Percentiles rank a stretch among this genome's conserved stretches.
phyloP scores from a whole-genome alignment of 805 yeast genomes.

The Blastobotrys robertii region DNA sequence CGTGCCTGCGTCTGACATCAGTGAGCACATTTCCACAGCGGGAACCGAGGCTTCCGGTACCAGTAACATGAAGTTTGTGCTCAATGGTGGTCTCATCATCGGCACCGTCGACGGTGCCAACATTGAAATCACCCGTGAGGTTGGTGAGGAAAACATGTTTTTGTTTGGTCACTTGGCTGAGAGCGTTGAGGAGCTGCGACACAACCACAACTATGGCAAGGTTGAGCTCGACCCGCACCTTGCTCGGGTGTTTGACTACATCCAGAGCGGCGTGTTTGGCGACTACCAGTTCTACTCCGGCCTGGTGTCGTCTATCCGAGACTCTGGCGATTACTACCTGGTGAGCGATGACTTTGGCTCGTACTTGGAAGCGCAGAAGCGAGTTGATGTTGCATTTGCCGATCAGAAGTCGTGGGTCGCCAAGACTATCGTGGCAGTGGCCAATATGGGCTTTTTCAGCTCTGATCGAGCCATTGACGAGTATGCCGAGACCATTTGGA shows the following conservation, averaged over 20 bases:
- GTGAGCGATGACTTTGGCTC: constrained; percentile 86
- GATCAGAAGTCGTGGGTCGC: constrained; percentile 66
- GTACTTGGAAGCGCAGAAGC: constrained; percentile 69
- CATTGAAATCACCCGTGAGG: constrained; percentile 87
- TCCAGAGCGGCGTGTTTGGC: constrained; percentile 67
- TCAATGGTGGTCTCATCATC: constrained; percentile 87
- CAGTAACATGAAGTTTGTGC: constrained; percentile 88
- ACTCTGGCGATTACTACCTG: constrained; percentile 77
- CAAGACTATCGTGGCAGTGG: constrained; percentile 69
- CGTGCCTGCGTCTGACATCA: constrained; percentile 80
- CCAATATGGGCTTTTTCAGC: constrained; percentile 88
- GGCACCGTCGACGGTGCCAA: constrained; percentile 98
- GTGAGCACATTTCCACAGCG: constrained; percentile 93
- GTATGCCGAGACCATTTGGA: constrained; percentile 89
- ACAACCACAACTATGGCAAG: constrained; percentile 56
- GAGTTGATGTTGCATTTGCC: constrained; percentile 61
- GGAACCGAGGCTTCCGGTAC: constrained; percentile 98
- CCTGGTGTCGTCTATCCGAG: constrained; percentile 56
- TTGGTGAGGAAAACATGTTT: constrained; percentile 89
- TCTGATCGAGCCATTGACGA: constrained; percentile 87
- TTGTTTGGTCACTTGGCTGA: constrained; percentile 86
- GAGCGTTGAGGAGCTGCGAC: constrained; percentile 78
- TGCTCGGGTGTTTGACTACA: constrained; percentile 49
- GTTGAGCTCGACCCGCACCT: constrained; percentile 51
- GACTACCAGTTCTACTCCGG: constrained; percentile 49